Conservation (phyloP, 306 rosid genomes). For the Castanea mollissima region DNA sequence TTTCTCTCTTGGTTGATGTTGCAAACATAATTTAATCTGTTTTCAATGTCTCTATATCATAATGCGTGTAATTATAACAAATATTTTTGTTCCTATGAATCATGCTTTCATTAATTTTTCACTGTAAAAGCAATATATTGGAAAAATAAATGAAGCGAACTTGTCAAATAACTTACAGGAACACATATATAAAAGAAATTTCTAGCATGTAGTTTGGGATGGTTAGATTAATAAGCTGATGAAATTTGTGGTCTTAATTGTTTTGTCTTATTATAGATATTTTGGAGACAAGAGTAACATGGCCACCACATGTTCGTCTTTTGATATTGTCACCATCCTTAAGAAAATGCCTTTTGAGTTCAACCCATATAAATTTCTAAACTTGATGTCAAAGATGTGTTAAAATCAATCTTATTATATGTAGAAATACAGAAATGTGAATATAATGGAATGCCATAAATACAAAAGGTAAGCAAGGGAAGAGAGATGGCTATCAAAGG, state of each 20-base stretch:
- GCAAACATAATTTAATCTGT: neutral
- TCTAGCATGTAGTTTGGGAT: constrained; percentile 14
- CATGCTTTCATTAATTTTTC: neutral
- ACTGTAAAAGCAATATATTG: neutral
- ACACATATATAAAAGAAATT: constrained; percentile 10
- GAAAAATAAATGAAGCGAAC: neutral
- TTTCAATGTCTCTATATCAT: neutral
- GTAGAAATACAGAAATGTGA: constrained; percentile 13
- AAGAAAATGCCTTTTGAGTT: neutral
- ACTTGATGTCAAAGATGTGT: neutral
- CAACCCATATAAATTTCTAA: neutral
- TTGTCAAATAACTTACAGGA: constrained; percentile 5
- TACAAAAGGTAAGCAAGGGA: constrained; percentile 13
- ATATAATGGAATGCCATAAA: neutral
- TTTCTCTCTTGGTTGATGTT: too few species aligned
- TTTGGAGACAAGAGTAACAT: constrained; percentile 57
- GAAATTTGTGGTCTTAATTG: constrained; percentile 21
- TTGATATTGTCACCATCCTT: constrained; percentile 29
- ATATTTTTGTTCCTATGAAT: neutral
- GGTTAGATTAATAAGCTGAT: constrained; percentile 18
- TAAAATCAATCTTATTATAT: neutral
- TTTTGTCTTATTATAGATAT: constrained; percentile 33
- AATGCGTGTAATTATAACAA: neutral
- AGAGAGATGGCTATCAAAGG: constrained; percentile 10
- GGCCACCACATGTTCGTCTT: constrained; percentile 47